Evolutionary conservation across 2,329 filamentous ascomycete genomes (phyloP), one percentile per base, ranked within the genome.

Genomic region (Lojkania enalia): DNA sequence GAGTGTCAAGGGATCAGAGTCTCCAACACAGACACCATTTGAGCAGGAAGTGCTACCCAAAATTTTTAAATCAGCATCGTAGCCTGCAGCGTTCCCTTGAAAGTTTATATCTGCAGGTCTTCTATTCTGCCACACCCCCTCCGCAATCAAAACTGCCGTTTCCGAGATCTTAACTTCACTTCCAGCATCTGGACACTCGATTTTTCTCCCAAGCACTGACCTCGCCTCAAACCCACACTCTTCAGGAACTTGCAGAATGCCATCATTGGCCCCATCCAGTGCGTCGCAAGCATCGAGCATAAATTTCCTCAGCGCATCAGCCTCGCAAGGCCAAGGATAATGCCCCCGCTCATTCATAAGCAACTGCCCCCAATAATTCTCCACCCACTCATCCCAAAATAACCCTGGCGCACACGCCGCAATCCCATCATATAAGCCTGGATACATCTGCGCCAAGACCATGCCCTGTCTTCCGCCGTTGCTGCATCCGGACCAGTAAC

Each of bases 251-350:
- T 45, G 38, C 3, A 66, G 48, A 7, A 66, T 47, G 3, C 55
- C 54, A 61, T 81, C 27, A 47, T 60, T 2, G 2, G 58, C 42
- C 3, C 59, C 60, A 42, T 67, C 63, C 0, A 57, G 36, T n/a
- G 21, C 39, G 38, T 65, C 61, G 36, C 65, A 67, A 5, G 46
- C 44, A 12, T 54, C 51, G 3, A 60, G 35, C 0, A 42, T 39
- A 49, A 11, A 46, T 54, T 2, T 45, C 13, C 6, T 38, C 44
- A 27, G 64, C 49, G 15, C 47, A 5, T 57, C 49, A 2, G 64
- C 36, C 36, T 44, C 46, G 64, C 62, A 40, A 61, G 63, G 2
- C 40, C 20, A 6, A 18, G 35, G 5, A 43, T 13, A 18, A 40
- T 39, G 14, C 37, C 49, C 36, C 48, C 46, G 39, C n/a, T 60